Percentiles rank a stretch among this genome's conserved stretches.
phyloP scores from a whole-genome alignment of 768 basidiomycete species.

The Agrocybe praecox region DNA sequence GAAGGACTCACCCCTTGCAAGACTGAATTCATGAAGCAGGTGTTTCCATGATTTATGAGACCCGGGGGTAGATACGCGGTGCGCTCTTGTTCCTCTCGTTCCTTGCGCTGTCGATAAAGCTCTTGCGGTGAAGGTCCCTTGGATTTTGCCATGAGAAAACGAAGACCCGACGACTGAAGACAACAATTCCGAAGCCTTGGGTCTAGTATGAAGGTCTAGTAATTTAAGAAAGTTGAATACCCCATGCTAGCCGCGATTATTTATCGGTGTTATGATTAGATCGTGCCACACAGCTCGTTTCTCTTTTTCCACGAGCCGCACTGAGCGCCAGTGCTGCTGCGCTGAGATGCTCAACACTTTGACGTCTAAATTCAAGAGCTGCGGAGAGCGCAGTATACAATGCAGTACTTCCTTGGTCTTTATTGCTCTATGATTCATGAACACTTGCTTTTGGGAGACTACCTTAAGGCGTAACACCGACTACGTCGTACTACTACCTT shows the following conservation, averaged over 20 bases:
- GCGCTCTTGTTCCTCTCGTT: constrained; percentile 64
- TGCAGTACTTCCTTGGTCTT: too few species aligned
- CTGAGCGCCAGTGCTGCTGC: too few species aligned
- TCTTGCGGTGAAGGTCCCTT: constrained; percentile 67
- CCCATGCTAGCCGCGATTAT: not conserved
- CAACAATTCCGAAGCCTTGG: too few species aligned
- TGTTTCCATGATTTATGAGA: constrained; percentile 81
- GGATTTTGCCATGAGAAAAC: constrained; percentile 52
- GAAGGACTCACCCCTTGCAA: constrained; percentile 74
- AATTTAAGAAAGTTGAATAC: too few species aligned
- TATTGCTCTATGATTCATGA: too few species aligned
- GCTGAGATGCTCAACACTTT: too few species aligned
- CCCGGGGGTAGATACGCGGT: constrained; percentile 70
- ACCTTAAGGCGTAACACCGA: too few species aligned
- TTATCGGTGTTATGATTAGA: too few species aligned
- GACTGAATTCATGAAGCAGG: constrained; percentile 96
- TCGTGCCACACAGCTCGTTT: not conserved
- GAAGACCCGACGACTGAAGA: not conserved
- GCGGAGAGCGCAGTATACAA: too few species aligned
- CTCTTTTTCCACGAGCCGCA: not conserved
- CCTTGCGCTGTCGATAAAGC: constrained; percentile 55
- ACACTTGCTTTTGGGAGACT: too few species aligned
- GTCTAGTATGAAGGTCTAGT: not conserved
- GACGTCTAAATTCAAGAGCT: too few species aligned
- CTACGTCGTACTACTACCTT: too few species aligned